phyloP scores from a whole-genome alignment of 192 early-diverging fungal species.

The Coemansia sp. region DNA sequence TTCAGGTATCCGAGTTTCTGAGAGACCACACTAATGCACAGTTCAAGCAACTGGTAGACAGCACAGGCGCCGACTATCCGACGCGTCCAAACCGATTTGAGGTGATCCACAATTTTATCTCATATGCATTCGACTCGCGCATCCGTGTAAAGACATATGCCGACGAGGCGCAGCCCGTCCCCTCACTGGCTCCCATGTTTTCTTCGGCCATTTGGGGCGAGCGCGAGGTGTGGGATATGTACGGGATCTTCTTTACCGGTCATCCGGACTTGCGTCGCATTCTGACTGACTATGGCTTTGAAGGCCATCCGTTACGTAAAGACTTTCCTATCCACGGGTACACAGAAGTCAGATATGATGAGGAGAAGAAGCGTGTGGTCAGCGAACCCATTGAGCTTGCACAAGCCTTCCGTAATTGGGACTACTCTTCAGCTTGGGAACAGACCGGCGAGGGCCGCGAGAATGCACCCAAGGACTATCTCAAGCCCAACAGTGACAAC shows the following conservation, averaged over 20 bases:
- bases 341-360: conserved; percentile 97
- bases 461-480: conserved; percentile 51
- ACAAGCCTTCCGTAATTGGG: conserved; percentile 95
- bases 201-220: conserved; percentile 95
- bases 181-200: conserved; percentile 78
- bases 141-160: conserved; percentile 98
- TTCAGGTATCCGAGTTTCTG: conserved; percentile 83
- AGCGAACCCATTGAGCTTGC: conserved; percentile 94
- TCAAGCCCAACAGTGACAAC: conserved; percentile 29
- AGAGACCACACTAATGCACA: conserved; percentile 89
- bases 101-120: conserved; percentile 91
- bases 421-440: conserved; percentile 94
- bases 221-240: conserved; percentile 99
- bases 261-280: conserved; percentile 97
- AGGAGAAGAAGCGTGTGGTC: conserved; percentile 96
- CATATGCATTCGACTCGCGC: conserved; percentile 83
- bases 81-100: conserved; percentile 92
- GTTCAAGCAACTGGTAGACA: conserved; percentile 90
- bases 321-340: conserved; percentile 99
- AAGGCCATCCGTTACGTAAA: conserved; percentile 92
- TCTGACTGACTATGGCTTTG: conserved; percentile 98
- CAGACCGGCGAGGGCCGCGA: conserved; percentile 67
- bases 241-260: conserved; percentile 90
- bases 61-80: conserved; percentile 91
- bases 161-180: conserved; percentile 86